Evolutionary conservation across 352 stramenopile species (phyloP), one percentile per base, ranked within the genome.

Genomic region (Phytophthora nicotianae): DNA sequence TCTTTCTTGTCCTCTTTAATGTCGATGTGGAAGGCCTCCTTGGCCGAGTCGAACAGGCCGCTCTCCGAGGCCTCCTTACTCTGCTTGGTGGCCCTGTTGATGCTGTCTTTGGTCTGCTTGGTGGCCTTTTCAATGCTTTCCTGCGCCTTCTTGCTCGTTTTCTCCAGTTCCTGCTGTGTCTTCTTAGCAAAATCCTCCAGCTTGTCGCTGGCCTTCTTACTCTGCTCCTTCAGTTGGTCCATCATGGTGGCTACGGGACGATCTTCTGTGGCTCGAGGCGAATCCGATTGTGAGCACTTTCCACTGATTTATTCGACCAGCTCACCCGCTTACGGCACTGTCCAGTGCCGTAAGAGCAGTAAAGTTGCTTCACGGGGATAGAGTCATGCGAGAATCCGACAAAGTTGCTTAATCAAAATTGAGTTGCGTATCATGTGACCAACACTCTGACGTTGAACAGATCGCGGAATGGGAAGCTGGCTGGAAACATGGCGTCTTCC

Each of bases 151-250:
- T 71, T 71, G 57, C 61, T 62, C 23, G 62, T 73, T 20, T 51
- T 59, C 41, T 77, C 61, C 24, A 77, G 24, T 33, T 63, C 61
- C 45, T 70, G 40, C 52, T 75, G 61, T 29, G 57, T 70, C 53
- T 72, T 68, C 46, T 71, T 68, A 20, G 67, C 62, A 16, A 72
- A 42, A 17, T 50, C 50, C 35, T 76, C 64, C 21, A 76, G 64
- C 50, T 65, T 69, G 23, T 76, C 71, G 40, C 58, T 57, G 0
- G 71, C 71, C 60, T 72, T 74, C 59, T 79, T 76, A 24, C 67
- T 70, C 63, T 79, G 66, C 47, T 79, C 63, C 64, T 79, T 79
- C 41, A 79, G 38, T 27, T 79, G 71, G 42, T 79, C 71, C 68
- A 79, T 77, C 69, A 72, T 76, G n/a, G 35, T 55, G 33, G 48